Evolutionary conservation across 192 early-diverging fungal species (phyloP), one percentile per base, ranked within the genome.

Genomic region (Kappamyces sp.): DNA sequence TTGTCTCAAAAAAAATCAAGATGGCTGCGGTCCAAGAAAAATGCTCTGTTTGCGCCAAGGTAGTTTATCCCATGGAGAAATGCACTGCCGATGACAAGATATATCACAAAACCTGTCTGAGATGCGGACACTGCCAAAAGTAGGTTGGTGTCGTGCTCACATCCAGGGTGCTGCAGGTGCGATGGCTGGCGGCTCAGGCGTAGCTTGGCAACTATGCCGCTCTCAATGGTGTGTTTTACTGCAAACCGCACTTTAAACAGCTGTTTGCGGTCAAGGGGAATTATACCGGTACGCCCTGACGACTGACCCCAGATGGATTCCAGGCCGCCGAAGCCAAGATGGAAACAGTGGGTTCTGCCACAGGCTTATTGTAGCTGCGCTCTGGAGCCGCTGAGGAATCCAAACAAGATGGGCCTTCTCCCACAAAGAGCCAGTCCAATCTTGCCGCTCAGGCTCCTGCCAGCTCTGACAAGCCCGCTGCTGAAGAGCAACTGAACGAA

Each of bases 201-300:
- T 38, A 33, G 30, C 60, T 61, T 48, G 60, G 60, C 7, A 61
- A 61, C 49, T 61, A 61, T 48, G 60, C 60, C 6, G 60, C 60
- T 39, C 32, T 61, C 29, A 61, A 61, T 34, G 47, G 47, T n/a
- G 60, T 61, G 35, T 46, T 51, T 2, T 61, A 61, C 40, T 61
- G 60, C 49, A 61, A 61, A 48, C 72, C 72, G 0, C 72, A 74
- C 54, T 79, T 76, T 47, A 71, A 72, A 47, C 79, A 81, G 59
- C 68, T 81, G 47, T 81, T 81, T 60, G 67, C 65, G 39, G 54
- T 78, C 5, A 81, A 81, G 59, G 79, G 79, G 5, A 81, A 81
- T 61, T 81, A 81, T 66, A 50, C 58, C 47, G 79, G 22, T 22
- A 22, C 22, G 22, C 22, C 22, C 22, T 22, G 22, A 22, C 22